Evolutionary conservation across 495 filamentous ascomycete genomes (phyloP).

Genomic region (Podospora bellae-mahoneyi): DNA sequence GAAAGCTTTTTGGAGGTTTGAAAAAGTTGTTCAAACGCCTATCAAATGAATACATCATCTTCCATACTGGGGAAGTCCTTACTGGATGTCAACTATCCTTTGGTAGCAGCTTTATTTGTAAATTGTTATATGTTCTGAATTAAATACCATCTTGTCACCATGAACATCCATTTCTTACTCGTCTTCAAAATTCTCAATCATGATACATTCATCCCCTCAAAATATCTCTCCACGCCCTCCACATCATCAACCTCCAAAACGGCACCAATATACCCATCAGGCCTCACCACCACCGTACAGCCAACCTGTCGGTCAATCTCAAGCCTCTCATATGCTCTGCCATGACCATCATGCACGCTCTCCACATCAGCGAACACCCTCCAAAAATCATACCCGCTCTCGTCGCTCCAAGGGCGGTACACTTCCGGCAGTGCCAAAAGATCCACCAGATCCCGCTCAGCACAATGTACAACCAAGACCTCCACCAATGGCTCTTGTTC

Average conservation of each 20-base stretch:
- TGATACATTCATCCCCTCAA: slow-evolving; percentile 13
- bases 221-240: slow-evolving; percentile 19
- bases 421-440: slow-evolving; percentile 53
- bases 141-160: too few relatives aligned
- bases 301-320: slow-evolving; percentile 58
- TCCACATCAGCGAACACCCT: slow-evolving; percentile 61
- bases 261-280: slow-evolving; percentile 63
- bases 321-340: slow-evolving; percentile 58
- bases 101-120: too few relatives aligned
- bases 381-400: slow-evolving; percentile 59
- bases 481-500: slow-evolving; percentile 31
- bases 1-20: too few relatives aligned
- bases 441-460: slow-evolving; percentile 45
- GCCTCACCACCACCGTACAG: slow-evolving; percentile 48
- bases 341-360: slow-evolving; percentile 55
- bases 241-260: slow-evolving; percentile 47
- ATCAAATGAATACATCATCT: too few relatives aligned
- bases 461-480: slow-evolving; percentile 57
- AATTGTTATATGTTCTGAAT: too few relatives aligned
- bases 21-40: too few relatives aligned
- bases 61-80: too few relatives aligned
- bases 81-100: too few relatives aligned
- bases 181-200: background rate
- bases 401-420: slow-evolving; percentile 54
- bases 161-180: too few relatives aligned